Evolutionary conservation across 1,284 basidiomycete species (phyloP), one percentile per base, ranked within the genome.

Genomic region (Ganoderma lingzhi): DNA sequence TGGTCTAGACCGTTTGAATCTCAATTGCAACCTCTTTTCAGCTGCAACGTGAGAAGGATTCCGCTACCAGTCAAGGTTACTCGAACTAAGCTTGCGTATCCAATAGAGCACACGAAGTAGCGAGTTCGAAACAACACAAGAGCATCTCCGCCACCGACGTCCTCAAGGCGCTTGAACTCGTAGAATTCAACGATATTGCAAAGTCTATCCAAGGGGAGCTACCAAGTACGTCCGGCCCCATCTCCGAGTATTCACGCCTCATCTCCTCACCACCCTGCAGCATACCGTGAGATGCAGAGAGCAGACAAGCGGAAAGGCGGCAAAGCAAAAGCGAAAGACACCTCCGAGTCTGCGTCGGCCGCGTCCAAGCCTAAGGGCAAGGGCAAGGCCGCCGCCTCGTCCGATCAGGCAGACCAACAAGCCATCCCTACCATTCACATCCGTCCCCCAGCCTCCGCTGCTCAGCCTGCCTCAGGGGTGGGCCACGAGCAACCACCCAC

Each of bases 141-240:
- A 93, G 91, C 71, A 93, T 97, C 64, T 92, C 92, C 2, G 94
- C 95, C 0, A 90, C 93, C 0, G 96, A 97, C 78, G 94, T 98
- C 0, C 86, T 97, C 70, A 94, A 93, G 77, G 96, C 95, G 0
- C 86, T 96, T 5, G 93, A 93, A 74, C 84, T 90, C 62, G 85
- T 96, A 60, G 93, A 96, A 72, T 92, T 97, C 74, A 89, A 90
- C 4, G 93, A 95, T 72, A 84, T 96, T 61, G 86, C 91, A 1
- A 87, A 88, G 41, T 82, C 85, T 30, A 82, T 96, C 6, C 91
- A 94, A 72, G 82, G 81, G 0, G 94, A 97, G 77, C 86, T 97
- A 6, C 84, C 88, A 70, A 84, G 95, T 94, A 72, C 73, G 85
- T 83, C 37, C 28, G 56, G 42, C 61, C 51, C 32, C 35, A 0